Base-by-base conservation (phyloP, 768 basidiomycete genomes). In the Piloderma croceum region DNA sequence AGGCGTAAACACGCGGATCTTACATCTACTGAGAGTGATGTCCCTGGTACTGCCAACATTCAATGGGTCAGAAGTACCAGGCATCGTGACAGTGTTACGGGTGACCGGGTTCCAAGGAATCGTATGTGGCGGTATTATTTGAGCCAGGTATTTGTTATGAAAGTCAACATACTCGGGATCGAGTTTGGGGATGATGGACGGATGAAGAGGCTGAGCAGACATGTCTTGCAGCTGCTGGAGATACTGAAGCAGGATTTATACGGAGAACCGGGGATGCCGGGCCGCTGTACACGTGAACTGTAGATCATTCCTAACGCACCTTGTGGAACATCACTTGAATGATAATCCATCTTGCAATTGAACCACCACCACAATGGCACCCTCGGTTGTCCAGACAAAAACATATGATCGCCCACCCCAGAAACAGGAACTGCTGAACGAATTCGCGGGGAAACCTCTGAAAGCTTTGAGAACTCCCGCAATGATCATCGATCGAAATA, bases 391-490 rank as follows among this genome's bases (percentile, higher is more conserved):
- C 10, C 27, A 9, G 15, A 15, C 15, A 15, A 9, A 29, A 29
- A 29, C 27, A 29, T 29, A 9, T 29, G 15, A n/a, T n/a, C 23
- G 9, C 27, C 50, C 46, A 23, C 74, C 76, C 2, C 54, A 65
- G 46, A 79, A 81, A 53, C 65, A 67, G 40, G 65, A 58, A 7
- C 62, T 86, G 17, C 56, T 70, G 20, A 50, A 69, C 32, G 67
- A 75, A 41, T 90, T 79, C 60, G 63, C 72, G 25, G 81, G 82
- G 17, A 74, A 70, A 52, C 52, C 67, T 19, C 53, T 89, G 44
- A 61, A 73, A 32, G 61, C 61, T 2, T 62, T 90, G 19, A 71
- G 85, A 40, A 90, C 89, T 0, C 89, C 89, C 13, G 86, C 85
- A 2, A 61, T 89, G 47, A 66, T 91, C 44, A 76, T 91, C 47